Percentiles rank a stretch among this genome's conserved stretches.
Evolutionary conservation across 1,284 basidiomycete species (phyloP).

Genomic region (Porogramme epimiltina): DNA sequence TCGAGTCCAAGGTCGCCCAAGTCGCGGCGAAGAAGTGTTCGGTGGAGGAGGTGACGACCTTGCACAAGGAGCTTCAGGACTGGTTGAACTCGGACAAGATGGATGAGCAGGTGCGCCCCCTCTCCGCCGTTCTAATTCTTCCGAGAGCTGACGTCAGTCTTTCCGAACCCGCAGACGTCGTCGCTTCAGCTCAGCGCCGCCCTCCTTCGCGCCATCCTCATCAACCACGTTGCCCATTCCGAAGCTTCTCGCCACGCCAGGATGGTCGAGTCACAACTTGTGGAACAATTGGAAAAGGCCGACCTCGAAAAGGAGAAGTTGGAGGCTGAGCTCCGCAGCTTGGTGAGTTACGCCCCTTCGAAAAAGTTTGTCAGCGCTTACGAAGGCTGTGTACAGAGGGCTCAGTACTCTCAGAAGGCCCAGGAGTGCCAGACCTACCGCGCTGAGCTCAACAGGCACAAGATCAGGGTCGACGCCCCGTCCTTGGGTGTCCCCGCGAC

Average conservation of each 20-base stretch:
- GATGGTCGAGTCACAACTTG: conserved; percentile 57
- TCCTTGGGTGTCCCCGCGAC: conserved; percentile 23
- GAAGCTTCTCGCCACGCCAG: conserved; percentile 70
- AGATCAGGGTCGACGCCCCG: conserved; percentile 26
- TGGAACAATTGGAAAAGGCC: conserved; percentile 62
- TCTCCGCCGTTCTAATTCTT: conserved; percentile 10
- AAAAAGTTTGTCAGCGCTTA: conserved; percentile 16
- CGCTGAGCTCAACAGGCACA: conserved; percentile 56
- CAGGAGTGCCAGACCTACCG: conserved; percentile 70
- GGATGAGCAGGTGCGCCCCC: conserved; percentile 55
- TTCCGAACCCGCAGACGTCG: conserved; percentile 44
- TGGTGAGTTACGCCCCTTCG: conserved; percentile 46
- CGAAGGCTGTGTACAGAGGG: conserved; percentile 43
- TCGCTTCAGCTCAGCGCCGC: conserved; percentile 57
- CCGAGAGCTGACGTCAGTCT: conserved; percentile 16
- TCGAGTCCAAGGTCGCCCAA: conserved; percentile 75
- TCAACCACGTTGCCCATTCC: conserved; percentile 76
- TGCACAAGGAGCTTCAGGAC: conserved; percentile 73
- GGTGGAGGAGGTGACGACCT: conserved; percentile 74
- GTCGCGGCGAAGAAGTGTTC: conserved; percentile 84
- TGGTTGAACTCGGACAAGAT: conserved; percentile 63
- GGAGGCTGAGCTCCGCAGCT: conserved; percentile 66
- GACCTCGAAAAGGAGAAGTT: conserved; percentile 58
- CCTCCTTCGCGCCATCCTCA: conserved; percentile 75
- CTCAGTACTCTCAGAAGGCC: conserved; percentile 63